These are phyloP conservation scores for Salix brachista DNA, from an alignment of 345 rosid genomes.

Conservation along the genomic window DNA sequence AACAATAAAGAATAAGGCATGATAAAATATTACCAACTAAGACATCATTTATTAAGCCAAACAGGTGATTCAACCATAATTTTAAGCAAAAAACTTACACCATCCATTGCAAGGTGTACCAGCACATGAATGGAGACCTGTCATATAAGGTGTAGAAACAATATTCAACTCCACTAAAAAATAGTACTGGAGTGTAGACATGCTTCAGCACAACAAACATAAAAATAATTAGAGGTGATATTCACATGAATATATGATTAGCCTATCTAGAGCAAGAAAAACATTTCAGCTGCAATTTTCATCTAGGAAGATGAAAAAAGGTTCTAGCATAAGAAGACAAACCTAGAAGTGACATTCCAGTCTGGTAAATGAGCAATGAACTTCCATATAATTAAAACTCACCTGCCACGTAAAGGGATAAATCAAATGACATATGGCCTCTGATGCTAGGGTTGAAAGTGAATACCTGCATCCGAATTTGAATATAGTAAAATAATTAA, in stretches of 20 bases:
- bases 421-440: constrained; percentile 94
- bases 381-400: constrained; percentile 9
- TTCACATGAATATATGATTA: neutral
- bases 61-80: neutral
- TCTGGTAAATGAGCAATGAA: neutral
- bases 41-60: too few species aligned
- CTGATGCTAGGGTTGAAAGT: too few species aligned
- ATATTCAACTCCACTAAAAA: constrained; percentile 99
- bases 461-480: too few species aligned
- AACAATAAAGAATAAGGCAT: too few species aligned
- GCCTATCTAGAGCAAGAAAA: constrained; percentile 4
- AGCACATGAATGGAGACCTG: constrained; percentile 97
- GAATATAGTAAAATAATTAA: too few species aligned
- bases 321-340: neutral
- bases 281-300: neutral
- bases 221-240: constrained; percentile 40
- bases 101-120: constrained; percentile 95
- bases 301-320: constrained; percentile 1
- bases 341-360: neutral
- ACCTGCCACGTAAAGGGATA: constrained; percentile 99
- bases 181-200: constrained; percentile 98
- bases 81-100: constrained; percentile 58
- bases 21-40: too few species aligned
- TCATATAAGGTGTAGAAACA: constrained; percentile 99
- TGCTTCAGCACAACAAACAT: constrained; percentile 83